Percentiles rank a stretch among this genome's conserved stretches.
phyloP scores from a whole-genome alignment of 2,329 filamentous ascomycete genomes.

The Xylariales sp. region DNA sequence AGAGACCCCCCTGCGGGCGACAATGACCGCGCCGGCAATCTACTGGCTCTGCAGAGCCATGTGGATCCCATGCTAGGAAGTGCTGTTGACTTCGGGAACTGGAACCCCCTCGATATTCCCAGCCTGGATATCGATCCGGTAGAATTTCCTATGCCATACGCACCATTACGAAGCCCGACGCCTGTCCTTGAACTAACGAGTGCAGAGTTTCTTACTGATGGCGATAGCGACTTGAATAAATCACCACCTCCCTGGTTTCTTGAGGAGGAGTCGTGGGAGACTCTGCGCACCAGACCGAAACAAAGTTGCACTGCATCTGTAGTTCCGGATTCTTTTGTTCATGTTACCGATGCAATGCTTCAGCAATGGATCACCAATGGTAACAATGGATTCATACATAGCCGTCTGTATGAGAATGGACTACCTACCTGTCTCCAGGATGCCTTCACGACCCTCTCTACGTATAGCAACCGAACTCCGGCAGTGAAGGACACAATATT shows the following conservation, averaged over 20 bases:
- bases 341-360: no score
- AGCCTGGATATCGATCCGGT: no score
- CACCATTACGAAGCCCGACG: no score
- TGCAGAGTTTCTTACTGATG: no score
- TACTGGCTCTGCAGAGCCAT: background rate
- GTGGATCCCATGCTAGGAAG: no score
- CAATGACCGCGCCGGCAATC: background rate
- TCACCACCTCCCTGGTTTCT: slow-evolving; percentile 3
- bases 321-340: no score
- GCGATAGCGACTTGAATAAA: no score
- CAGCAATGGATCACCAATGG: slow-evolving; percentile 17
- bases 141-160: no score
- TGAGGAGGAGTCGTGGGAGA: background rate
- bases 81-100: no score
- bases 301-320: no score
- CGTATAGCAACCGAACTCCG: slow-evolving; percentile 15
- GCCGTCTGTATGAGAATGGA: slow-evolving; percentile 14
- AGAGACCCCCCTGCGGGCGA: slow-evolving; percentile 6
- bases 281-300: background rate
- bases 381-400: slow-evolving; percentile 18
- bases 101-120: no score
- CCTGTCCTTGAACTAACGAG: no score
- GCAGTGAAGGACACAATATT: slow-evolving; percentile 11
- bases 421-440: slow-evolving; percentile 22
- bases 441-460: slow-evolving; percentile 17